Base-by-base conservation (phyloP, 768 basidiomycete species). In the Phanerochaete carnosa region DNA sequence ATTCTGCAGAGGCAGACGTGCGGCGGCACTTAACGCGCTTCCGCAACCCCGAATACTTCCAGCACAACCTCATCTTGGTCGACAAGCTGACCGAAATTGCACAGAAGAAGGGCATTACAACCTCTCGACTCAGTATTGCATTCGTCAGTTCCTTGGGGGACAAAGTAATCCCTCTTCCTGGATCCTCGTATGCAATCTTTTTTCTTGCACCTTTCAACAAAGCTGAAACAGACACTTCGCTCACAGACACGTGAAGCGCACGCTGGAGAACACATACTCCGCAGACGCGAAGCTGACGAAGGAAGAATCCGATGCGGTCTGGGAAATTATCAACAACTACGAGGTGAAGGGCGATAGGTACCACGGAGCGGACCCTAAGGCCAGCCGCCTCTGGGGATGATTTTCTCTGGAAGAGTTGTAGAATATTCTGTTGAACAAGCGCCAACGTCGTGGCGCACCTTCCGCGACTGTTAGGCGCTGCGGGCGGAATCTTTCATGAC, bases 101-200 rank as follows among this genome's bases (percentile, higher is more conserved):
- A 1, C 62, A 70, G 54, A 74, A 71, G 65, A 80, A 78, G 68
- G 73, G 73, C 6, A 68, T 82, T 30, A 75, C 78, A 0, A 68
- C 78, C 3, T 76, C 72, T 0, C 75, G 77, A 63, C 70, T 79
- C 22, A 68, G 68, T 62, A 69, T 79, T 26, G 76, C 76, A 1
- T 79, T 77, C 77, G 76, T 78, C 3, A 47, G 45, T 25, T 65
- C 72, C 4, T 71, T 71, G 7, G 76, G 76, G 13, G 39, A 54
- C 8, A 72, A 79, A 65, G 73, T 79, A n/a, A 73, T 83, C 57
- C 80, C 81, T 7, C 73, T 83, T 22, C 81, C 82, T 0, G 82
- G 82, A 0, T 76, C 76, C n/a, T 76, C 75, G 76, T 77, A 23
- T 19, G 37, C 19, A n/a, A 19, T 39, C 37, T 39, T 39, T 19